Conservation (phyloP, 2,329 filamentous ascomycete genomes). For the Penicillium sclerotiorum region DNA sequence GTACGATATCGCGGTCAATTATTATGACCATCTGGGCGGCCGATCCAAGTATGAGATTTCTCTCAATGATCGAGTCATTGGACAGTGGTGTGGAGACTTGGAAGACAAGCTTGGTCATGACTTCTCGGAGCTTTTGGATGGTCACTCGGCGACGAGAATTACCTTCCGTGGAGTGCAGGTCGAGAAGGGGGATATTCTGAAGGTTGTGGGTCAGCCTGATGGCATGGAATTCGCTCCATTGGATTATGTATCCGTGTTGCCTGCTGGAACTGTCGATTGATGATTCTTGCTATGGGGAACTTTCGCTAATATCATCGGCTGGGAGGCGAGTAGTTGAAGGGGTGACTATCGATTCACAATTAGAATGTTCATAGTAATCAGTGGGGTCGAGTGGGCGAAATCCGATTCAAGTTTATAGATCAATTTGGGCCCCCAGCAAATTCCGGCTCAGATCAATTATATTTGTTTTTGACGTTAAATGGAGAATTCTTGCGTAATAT, state of each 20-base stretch:
- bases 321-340: too few species aligned
- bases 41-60: constrained; percentile 58
- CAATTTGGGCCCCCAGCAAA: too few species aligned
- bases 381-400: too few species aligned
- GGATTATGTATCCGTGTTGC: constrained; percentile 68
- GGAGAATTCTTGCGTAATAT: too few species aligned
- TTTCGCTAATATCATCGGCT: too few species aligned
- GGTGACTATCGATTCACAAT: too few species aligned
- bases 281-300: too few species aligned
- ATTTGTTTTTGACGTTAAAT: too few species aligned
- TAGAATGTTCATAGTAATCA: too few species aligned
- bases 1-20: constrained; percentile 68
- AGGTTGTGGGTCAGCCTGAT: constrained; percentile 60
- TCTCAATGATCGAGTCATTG: constrained; percentile 57
- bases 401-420: too few species aligned
- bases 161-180: constrained; percentile 59
- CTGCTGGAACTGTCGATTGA: constrained; percentile 59
- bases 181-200: constrained; percentile 55
- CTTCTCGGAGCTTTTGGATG: constrained; percentile 62
- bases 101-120: constrained; percentile 63
- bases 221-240: constrained; percentile 66
- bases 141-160: constrained; percentile 65
- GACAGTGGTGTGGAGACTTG: constrained; percentile 62
- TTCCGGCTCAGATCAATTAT: too few species aligned
- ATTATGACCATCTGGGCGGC: constrained; percentile 65